Conservation (phyloP, 306 rosid genomes). For the Sindora glabra region DNA sequence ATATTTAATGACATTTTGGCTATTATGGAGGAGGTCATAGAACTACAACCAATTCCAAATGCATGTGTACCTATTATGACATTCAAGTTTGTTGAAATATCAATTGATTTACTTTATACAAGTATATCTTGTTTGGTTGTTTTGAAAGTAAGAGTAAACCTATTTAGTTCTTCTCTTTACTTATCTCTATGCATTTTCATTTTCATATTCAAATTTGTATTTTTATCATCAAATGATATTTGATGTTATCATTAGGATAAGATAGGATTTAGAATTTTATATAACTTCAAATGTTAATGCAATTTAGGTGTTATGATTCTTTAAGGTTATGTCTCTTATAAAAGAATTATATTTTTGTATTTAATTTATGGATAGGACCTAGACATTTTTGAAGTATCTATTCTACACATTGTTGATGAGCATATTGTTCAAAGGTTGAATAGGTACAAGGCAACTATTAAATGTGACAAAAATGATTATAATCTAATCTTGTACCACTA, state of each 20-base stretch:
- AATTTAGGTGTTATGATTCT: not conserved
- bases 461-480: too few relatives aligned
- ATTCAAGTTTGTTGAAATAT: constrained; percentile 47
- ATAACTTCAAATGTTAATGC: not conserved
- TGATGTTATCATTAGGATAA: too few relatives aligned
- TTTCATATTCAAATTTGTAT: too few relatives aligned
- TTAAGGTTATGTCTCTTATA: not conserved
- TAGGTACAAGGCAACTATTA: constrained; percentile 71
- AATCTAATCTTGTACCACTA: too few relatives aligned
- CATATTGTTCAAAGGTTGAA: constrained; percentile 55
- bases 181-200: too few relatives aligned
- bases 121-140: constrained; percentile 47
- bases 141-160: constrained; percentile 40
- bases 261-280: not conserved
- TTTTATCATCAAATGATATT: too few relatives aligned
- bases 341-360: not conserved
- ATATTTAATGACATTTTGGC: constrained; percentile 38
- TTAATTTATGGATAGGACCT: constrained; percentile 34
- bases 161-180: too few relatives aligned
- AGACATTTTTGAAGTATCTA: constrained; percentile 43
- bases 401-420: constrained; percentile 45
- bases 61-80: constrained; percentile 63
- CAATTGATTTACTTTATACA: constrained; percentile 53
- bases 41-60: constrained; percentile 48
- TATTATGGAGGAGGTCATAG: constrained; percentile 45